phyloP scores from a whole-genome alignment of 2,329 filamentous ascomycete species.

The Neonectria magnoliae region DNA sequence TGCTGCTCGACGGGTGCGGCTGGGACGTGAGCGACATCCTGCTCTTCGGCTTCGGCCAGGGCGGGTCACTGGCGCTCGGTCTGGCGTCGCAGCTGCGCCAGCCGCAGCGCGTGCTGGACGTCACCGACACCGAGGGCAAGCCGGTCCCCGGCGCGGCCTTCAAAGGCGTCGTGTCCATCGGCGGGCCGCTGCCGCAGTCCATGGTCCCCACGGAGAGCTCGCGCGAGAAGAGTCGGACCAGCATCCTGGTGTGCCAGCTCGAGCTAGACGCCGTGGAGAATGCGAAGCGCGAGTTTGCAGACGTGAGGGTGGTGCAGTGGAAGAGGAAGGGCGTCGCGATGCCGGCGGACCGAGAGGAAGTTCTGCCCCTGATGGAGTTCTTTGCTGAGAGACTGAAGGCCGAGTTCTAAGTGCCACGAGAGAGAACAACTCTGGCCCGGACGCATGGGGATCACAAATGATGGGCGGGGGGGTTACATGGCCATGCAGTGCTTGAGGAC shows the following conservation, averaged over 20 bases:
- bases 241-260: slow-evolving; percentile 68
- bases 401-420: slow-evolving; percentile 29
- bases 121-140: slow-evolving; percentile 35
- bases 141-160: slow-evolving; percentile 42
- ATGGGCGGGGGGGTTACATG: neutral
- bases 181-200: slow-evolving; percentile 65
- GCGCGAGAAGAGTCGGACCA: slow-evolving; percentile 68
- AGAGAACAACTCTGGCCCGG: neutral
- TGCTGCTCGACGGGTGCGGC: slow-evolving; percentile 65
- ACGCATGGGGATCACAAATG: neutral
- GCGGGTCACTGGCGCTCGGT: slow-evolving; percentile 70
- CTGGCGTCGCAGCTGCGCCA: slow-evolving; percentile 58
- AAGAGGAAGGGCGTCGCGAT: slow-evolving; percentile 78
- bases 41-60: slow-evolving; percentile 75
- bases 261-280: slow-evolving; percentile 71
- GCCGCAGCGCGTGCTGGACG: slow-evolving; percentile 48
- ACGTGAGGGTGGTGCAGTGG: slow-evolving; percentile 76
- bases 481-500: slow-evolving; percentile 8
- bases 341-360: slow-evolving; percentile 86
- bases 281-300: slow-evolving; percentile 72
- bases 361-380: slow-evolving; percentile 89
- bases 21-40: slow-evolving; percentile 69
- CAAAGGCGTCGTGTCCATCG: slow-evolving; percentile 71
- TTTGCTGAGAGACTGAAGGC: slow-evolving; percentile 70
- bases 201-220: slow-evolving; percentile 59